Evolutionary conservation across 768 basidiomycete species (phyloP).

Genomic region (Boletellus ananiceps): DNA sequence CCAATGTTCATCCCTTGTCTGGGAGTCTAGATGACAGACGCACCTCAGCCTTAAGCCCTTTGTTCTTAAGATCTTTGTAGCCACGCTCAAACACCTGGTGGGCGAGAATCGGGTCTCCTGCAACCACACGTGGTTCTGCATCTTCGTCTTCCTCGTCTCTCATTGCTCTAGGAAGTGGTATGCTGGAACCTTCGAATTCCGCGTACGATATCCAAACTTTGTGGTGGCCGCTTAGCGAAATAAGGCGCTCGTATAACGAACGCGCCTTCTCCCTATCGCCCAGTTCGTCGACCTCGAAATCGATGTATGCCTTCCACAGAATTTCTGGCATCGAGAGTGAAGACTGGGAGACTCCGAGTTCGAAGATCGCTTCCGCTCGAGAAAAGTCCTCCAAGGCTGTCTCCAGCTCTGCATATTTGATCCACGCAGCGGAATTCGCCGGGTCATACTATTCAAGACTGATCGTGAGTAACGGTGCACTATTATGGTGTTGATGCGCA

Average conservation of each 20-base stretch:
- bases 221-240: slow-evolving; percentile 84
- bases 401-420: slow-evolving; percentile 92
- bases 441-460: slow-evolving; percentile 62
- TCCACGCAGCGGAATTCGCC: slow-evolving; percentile 91
- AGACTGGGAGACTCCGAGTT: slow-evolving; percentile 79
- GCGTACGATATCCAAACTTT: slow-evolving; percentile 98
- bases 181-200: slow-evolving; percentile 80
- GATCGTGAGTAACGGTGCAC: neutral
- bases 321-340: slow-evolving; percentile 93
- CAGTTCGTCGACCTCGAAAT: slow-evolving; percentile 87
- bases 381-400: slow-evolving; percentile 79
- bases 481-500: slow-evolving; percentile 27
- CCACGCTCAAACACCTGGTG: slow-evolving; percentile 80
- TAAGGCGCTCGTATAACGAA: slow-evolving; percentile 83
- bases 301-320: slow-evolving; percentile 93
- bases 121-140: slow-evolving; percentile 49
- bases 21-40: slow-evolving; percentile 16
- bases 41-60: slow-evolving; percentile 86
- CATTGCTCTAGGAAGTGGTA: slow-evolving; percentile 57
- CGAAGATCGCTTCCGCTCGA: slow-evolving; percentile 91
- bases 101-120: slow-evolving; percentile 67
- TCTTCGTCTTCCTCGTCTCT: slow-evolving; percentile 71
- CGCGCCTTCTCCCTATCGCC: slow-evolving; percentile 85
- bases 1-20: neutral
- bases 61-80: slow-evolving; percentile 81